Conservation (phyloP, 2,329 filamentous ascomycete genomes). For the Paracorniculantispora psalliotae region DNA sequence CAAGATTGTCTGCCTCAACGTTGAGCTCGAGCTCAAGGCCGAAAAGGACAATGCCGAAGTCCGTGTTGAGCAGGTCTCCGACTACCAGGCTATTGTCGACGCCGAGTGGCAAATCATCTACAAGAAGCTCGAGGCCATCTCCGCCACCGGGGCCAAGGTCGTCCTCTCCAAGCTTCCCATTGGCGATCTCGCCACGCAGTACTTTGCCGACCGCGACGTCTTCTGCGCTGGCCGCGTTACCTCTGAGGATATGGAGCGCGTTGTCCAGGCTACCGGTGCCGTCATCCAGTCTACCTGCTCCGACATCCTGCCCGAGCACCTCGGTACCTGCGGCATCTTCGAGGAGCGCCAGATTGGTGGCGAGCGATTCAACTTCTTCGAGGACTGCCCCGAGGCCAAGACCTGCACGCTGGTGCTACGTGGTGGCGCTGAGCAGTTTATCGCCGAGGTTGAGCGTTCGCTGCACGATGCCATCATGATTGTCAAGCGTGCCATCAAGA, state of each 20-base stretch:
- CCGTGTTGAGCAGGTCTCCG: conserved; percentile 93
- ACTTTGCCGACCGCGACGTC: conserved; percentile 94
- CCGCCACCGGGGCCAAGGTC: conserved; percentile 94
- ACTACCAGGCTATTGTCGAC: conserved; percentile 98
- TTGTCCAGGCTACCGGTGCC: conserved; percentile 90
- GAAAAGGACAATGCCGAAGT: conserved; percentile 99
- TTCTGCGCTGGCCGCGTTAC: conserved; percentile 96
- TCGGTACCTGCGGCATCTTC: conserved; percentile 85
- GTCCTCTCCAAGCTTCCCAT: conserved; percentile 96
- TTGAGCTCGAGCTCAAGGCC: conserved; percentile 95
- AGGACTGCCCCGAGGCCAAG: conserved; percentile 90
- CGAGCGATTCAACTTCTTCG: conserved; percentile 98
- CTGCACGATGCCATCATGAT: conserved; percentile 99
- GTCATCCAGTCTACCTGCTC: conserved; percentile 94
- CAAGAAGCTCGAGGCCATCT: conserved; percentile 94
- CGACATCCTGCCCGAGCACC: conserved; percentile 82
- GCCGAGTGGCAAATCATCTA: conserved; percentile 99
- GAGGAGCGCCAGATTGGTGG: conserved; percentile 96
- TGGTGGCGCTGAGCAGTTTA: conserved; percentile 97
- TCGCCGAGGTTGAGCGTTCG: conserved; percentile 95
- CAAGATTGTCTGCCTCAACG: conserved; percentile 95
- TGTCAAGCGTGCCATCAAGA: conserved; percentile 95
- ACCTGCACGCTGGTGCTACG: conserved; percentile 94
- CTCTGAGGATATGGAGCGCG: conserved; percentile 88
- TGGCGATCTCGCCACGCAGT: conserved; percentile 94